Percentiles rank a stretch among this genome's conserved stretches.
Conservation (phyloP, 768 basidiomycete genomes). For the Sarcodon aspratus region DNA sequence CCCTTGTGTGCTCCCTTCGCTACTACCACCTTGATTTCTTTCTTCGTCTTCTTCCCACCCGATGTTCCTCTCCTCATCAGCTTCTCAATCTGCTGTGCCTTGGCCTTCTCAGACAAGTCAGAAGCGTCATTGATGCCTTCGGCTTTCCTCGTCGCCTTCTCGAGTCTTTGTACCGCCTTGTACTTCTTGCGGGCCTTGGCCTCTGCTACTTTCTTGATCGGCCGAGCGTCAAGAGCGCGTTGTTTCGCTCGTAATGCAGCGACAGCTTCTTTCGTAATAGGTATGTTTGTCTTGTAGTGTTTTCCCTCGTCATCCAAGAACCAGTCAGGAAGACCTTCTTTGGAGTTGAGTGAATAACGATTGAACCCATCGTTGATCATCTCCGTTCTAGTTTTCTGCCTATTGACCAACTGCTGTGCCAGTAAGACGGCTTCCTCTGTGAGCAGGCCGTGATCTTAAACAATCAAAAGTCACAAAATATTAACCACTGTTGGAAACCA, state of each 20-base stretch:
- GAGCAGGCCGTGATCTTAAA: conserved; percentile 64
- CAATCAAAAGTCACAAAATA: neutral
- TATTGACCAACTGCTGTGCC: conserved; percentile 86
- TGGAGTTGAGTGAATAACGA: conserved; percentile 83
- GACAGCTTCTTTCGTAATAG: conserved; percentile 95
- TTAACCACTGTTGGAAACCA: neutral
- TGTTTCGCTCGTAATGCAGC: conserved; percentile 77
- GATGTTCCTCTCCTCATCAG: conserved; percentile 75
- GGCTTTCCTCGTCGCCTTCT: conserved; percentile 93
- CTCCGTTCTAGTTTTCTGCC: conserved; percentile 77
- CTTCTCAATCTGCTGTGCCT: conserved; percentile 88
- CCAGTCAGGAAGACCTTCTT: conserved; percentile 90
- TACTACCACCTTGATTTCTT: conserved; percentile 79
- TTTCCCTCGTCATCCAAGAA: conserved; percentile 95
- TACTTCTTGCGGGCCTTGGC: conserved; percentile 96
- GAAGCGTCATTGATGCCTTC: conserved; percentile 82
- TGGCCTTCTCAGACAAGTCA: conserved; percentile 92
- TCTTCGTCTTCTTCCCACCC: conserved; percentile 53
- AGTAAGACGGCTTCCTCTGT: conserved; percentile 88
- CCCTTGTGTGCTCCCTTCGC: conserved; percentile 87
- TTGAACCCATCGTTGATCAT: conserved; percentile 94
- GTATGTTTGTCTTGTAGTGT: conserved; percentile 87
- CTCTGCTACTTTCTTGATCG: conserved; percentile 98
- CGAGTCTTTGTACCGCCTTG: conserved; percentile 72
- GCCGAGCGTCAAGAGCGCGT: conserved; percentile 88